Percentiles rank a stretch among this genome's conserved stretches.
These are phyloP conservation scores for Pichia sp. DNA, from an alignment of 1,139 yeast genomes.

Conservation along the genomic window DNA sequence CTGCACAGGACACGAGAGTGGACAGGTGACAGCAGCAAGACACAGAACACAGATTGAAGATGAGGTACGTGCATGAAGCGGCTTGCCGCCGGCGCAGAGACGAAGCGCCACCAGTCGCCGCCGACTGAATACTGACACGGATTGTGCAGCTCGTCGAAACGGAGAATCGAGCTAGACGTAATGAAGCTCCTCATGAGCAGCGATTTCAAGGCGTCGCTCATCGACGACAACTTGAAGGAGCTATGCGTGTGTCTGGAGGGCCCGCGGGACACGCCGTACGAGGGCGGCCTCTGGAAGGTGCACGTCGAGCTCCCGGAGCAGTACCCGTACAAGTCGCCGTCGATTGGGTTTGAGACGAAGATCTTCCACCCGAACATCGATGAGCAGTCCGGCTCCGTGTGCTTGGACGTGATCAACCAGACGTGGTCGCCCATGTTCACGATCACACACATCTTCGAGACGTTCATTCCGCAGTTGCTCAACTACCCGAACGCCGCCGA, in stretches of 20 bases:
- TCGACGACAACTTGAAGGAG: constrained; percentile 88
- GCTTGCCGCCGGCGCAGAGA: no score
- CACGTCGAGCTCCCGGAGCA: constrained; percentile 94
- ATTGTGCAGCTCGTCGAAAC: constrained; percentile 14
- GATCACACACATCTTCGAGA: constrained; percentile 82
- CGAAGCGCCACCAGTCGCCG: no score
- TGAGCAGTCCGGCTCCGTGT: constrained; percentile 86
- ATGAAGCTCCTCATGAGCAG: constrained; percentile 96
- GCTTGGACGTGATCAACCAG: constrained; percentile 94
- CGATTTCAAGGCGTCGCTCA: constrained; percentile 81
- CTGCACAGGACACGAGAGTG: background rate
- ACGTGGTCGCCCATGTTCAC: constrained; percentile 99
- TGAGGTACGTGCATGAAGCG: background rate
- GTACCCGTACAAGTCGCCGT: constrained; percentile 93
- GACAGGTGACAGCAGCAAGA: background rate
- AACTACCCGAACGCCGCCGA: constrained; percentile 93
- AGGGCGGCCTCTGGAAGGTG: constrained; percentile 86
- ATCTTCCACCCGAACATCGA: constrained; percentile 94
- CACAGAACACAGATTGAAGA: background rate
- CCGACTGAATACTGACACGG: constrained; percentile 50
- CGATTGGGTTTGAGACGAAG: constrained; percentile 88
- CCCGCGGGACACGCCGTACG: constrained; percentile 85
- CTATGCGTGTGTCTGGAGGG: constrained; percentile 84
- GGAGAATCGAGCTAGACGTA: constrained; percentile 90
- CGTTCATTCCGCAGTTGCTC: constrained; percentile 85